Evolutionary conservation across 441 rosid species (phyloP), one percentile per base, ranked within the genome.

Genomic region (Jatropha multifida): DNA sequence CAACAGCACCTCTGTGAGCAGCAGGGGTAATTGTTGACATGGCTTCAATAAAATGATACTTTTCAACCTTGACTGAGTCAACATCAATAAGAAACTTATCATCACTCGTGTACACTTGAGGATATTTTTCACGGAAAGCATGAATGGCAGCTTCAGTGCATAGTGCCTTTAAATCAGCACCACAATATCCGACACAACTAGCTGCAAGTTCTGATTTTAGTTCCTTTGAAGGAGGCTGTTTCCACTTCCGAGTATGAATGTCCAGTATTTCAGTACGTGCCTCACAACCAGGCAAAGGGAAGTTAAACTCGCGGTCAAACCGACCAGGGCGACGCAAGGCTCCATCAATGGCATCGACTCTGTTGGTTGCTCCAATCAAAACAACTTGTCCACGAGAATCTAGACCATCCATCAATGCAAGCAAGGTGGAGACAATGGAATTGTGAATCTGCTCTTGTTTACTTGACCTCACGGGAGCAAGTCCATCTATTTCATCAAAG

Each of bases 341-440:
- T 76, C 99, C 99, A 85, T 96, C 99, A 54, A 96, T 96, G 79
- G 99, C 99, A 85, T 96, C 99, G 80, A 96, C 91, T 82, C 99
- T 92, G 84, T 96, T 96, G 71, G 99, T 96, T 81, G 99, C 99
- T 83, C 99, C 99, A 80, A 96, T 94, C 85, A 96, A 86, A 85
- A 96, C 99, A 81, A 96, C 99, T 88, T 96, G 99, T 69, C 99
- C 99, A 73, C 99, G 98, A 80, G 99, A 94, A 89, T 96, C 99
- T 80, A 96, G 93, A 81, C 99, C 99, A 87, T 96, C 99, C 99
- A 96, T 96, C 86, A 96, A 85, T 54, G 99, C 99, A 77, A 96
- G 97, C 86, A 96, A 84, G 74, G 99, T 96, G 54, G 99, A 96
- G 68, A 96, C 99, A 32, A 96, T 96, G 41, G 99, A 96, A 85